Base-by-base conservation (phyloP, 306 rosid genomes). In the Canavalia gladiata region DNA sequence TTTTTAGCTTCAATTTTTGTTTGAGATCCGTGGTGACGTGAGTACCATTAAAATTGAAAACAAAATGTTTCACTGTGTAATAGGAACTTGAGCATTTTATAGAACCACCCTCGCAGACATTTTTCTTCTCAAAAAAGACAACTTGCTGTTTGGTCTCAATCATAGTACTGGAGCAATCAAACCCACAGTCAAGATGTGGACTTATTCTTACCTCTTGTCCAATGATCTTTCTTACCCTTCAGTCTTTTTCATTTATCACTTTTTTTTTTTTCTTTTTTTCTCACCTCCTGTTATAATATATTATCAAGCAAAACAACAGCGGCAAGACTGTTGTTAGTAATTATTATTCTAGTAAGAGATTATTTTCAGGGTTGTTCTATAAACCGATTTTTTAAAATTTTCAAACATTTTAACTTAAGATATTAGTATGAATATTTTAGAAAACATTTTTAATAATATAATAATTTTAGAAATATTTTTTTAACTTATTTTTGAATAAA, bases 81-180 rank as follows among this genome's bases (percentile, higher is more conserved):
- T 28, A 18, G 71, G 35, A 76, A 62, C 33, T 47, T 18, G 6
- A 46, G 47, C 41, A 8, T 42, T 29, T 62, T 43, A 29, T 59
- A 28, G 11, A 25, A 56, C 0, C 7, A 34, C 47, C n/a, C 10
- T 47, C 18, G 28, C 28, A 25, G 57, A 37, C 79, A 49, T 37
- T 13, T 68, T 82, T 59, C 8, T 75, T 64, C 57, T 45, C 35
- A 1, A 13, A 73, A 43, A 56, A n/a, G 39, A 68, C 67, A 78
- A 57, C 35, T 1, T 74, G 34, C 3, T 47, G 72, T 67, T 63
- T 47, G 68, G 73, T 58, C 81, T 49, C 52, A 39, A 55, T 55
- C 82, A 8, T 12, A 2, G 25, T 42, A 64, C 34, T 25, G 42
- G 49, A 76, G 84, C 66, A 80, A 70, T 65, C 78, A 71, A 71